Evolutionary conservation across 2,329 filamentous ascomycete genomes (phyloP), one percentile per base, ranked within the genome.

Genomic region (Venturia oleaginea): DNA sequence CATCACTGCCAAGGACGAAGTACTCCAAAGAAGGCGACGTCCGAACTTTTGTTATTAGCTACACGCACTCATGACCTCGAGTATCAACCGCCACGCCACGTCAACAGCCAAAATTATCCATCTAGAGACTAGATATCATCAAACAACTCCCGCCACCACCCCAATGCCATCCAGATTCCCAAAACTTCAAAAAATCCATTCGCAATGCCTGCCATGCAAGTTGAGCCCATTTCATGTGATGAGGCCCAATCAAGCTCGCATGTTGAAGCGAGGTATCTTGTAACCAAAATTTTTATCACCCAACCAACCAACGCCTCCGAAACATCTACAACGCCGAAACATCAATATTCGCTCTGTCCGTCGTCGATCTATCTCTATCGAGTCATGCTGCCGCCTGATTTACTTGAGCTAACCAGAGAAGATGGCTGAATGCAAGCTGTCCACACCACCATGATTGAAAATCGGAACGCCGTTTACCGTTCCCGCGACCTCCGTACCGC

Each of bases 261-360:
- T 62, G 60, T 62, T 62, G 60, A 62, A 62, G 60, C 60, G 60
- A 62, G 60, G 60, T 51, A 62, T 62, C 60, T 51, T 51, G 42
- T 51, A 32, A 48, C 13, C 60, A 19, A 34, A 37, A 46, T 4
- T n/a, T 8, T 15, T 2, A n/a, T 22, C 32, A 22, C n/a, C 15
- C 30, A 8, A 24, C 4, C 17, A 46, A 37, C 32, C 30, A 37
- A 46, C 60, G 38, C 43, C 60, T 6, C 32, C 60, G 2, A 17
- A 19, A 37, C 15, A 27, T 48, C 22, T 42, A 27, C 2, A 32
- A 37, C 0, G 34, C 38, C n/a, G 1, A 43, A 6, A 4, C 13
- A 4, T 59, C 6, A 24, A 15, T 7, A 32, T 13, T 19, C 38
- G 38, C 3, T 38, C 27, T 8, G 13, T 57, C 11, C 32, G 13